phyloP scores from a whole-genome alignment of 1,284 basidiomycete genomes.

The Somion occarium region DNA sequence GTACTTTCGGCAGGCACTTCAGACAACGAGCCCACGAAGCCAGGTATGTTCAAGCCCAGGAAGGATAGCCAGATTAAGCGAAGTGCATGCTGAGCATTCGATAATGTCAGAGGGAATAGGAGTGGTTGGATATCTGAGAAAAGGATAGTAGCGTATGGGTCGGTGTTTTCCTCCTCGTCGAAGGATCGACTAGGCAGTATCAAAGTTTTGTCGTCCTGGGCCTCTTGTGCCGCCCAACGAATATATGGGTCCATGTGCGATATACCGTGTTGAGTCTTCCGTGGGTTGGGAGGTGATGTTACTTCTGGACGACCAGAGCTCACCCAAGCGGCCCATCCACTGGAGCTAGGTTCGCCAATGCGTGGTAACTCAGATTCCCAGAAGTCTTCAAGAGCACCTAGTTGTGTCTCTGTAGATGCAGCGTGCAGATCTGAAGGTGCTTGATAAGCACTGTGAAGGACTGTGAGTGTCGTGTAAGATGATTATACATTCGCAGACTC shows the following conservation, averaged over 20 bases:
- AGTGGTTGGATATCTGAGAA: conserved; percentile 77
- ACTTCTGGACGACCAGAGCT: conserved; percentile 33
- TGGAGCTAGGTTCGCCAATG: conserved; percentile 53
- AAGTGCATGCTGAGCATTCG: conserved; percentile 55
- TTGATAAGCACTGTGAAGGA: conserved; percentile 45
- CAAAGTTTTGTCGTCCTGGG: conserved; percentile 37
- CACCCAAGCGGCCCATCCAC: conserved; percentile 62
- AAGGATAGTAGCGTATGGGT: conserved; percentile 78
- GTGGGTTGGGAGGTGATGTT: background rate
- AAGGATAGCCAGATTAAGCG: conserved; percentile 75
- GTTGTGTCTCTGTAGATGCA: conserved; percentile 38
- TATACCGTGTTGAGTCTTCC: conserved; percentile 8
- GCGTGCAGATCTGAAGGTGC: conserved; percentile 38
- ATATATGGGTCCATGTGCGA: conserved; percentile 54
- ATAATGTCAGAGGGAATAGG: conserved; percentile 54
- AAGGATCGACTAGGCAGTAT: conserved; percentile 52
- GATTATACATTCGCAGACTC: conserved; percentile 21
- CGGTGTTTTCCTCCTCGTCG: conserved; percentile 53
- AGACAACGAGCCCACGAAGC: conserved; percentile 43
- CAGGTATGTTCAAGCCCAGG: conserved; percentile 72
- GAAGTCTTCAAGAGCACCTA: conserved; percentile 64
- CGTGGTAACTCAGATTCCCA: conserved; percentile 73
- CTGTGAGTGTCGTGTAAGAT: too few species aligned
- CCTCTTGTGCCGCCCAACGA: conserved; percentile 67
- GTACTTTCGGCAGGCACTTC: conserved; percentile 21